Percentiles rank a stretch among this genome's conserved stretches.
Conservation (phyloP, 805 yeast genomes). For the Candida ficus region DNA sequence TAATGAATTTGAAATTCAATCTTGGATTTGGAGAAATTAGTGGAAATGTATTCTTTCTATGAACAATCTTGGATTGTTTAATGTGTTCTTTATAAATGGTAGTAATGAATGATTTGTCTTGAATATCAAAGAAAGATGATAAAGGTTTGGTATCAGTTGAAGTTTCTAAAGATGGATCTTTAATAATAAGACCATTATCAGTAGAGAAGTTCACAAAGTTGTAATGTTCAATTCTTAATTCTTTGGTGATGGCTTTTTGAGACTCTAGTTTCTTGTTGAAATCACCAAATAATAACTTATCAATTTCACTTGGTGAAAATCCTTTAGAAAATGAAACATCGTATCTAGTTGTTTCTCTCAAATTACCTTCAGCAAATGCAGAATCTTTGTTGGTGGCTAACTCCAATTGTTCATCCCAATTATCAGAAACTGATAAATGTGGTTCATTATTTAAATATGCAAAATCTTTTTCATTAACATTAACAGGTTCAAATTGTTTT, state of each 20-base stretch:
- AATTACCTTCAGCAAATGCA: constrained; percentile 14
- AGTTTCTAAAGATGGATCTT: constrained; percentile 3
- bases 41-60: constrained; percentile 35
- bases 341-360: constrained; percentile 18
- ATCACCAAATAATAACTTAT: constrained; percentile 43
- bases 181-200: constrained; percentile 13
- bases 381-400: constrained; percentile 34
- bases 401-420: constrained; percentile 63
- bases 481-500: constrained; percentile 66
- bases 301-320: constrained; percentile 35
- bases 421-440: constrained; percentile 43
- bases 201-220: constrained; percentile 22
- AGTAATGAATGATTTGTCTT: constrained; percentile 12
- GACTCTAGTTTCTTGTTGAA: constrained; percentile 31
- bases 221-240: constrained; percentile 23
- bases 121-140: constrained; percentile 2
- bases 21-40: constrained; percentile 25
- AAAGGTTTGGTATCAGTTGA: constrained; percentile 3
- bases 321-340: constrained; percentile 21
- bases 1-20: constrained; percentile 29
- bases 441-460: constrained; percentile 40
- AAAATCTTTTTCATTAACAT: constrained; percentile 42
- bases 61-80: constrained; percentile 16
- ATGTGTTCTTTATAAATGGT: constrained; percentile 23
- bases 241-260: constrained; percentile 25